Percentiles rank a stretch among this genome's conserved stretches.
These are phyloP conservation scores for Vitis rupestris DNA, from an alignment of 164 flowering plant genomes.

Conservation along the genomic window DNA sequence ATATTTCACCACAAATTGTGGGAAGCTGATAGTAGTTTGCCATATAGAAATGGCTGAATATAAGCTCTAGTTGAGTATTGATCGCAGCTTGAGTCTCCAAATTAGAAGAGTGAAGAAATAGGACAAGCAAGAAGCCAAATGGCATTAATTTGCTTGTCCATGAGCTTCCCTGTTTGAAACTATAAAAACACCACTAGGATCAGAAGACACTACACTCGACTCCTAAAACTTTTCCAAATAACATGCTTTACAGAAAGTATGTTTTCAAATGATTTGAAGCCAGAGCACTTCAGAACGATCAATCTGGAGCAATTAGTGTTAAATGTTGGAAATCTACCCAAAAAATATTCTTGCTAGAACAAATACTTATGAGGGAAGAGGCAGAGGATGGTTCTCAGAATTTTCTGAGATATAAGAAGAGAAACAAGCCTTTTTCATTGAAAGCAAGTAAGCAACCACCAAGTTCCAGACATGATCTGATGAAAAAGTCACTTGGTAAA, in stretches of 20 bases:
- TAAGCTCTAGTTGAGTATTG: too few relatives aligned
- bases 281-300: too few relatives aligned
- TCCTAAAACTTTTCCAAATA: background rate
- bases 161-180: background rate
- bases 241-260: background rate
- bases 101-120: too few relatives aligned
- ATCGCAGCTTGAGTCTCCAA: too few relatives aligned
- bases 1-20: background rate
- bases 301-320: too few relatives aligned
- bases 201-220: background rate
- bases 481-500: background rate
- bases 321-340: too few relatives aligned
- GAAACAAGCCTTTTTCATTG: background rate
- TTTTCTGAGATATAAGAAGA: background rate
- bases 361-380: background rate
- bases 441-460: background rate
- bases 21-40: background rate
- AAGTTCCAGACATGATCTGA: background rate
- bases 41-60: too few relatives aligned
- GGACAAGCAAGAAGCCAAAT: too few relatives aligned
- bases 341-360: too few relatives aligned
- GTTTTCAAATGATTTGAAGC: too few relatives aligned
- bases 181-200: background rate
- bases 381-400: background rate
- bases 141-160: background rate